phyloP scores from a whole-genome alignment of 108 stramenopile species.

The Mayamaea pseudoterrestris region DNA sequence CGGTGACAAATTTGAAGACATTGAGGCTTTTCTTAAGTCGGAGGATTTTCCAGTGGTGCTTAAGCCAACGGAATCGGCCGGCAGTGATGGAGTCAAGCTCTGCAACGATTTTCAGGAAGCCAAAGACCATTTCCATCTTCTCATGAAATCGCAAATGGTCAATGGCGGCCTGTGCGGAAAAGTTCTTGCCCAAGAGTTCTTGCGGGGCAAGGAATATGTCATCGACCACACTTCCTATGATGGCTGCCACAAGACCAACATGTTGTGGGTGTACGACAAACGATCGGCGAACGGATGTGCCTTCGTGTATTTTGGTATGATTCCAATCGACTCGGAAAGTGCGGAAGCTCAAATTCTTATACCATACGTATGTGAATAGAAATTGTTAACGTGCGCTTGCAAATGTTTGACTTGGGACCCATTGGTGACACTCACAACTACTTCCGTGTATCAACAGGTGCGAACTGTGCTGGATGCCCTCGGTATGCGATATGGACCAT shows the following conservation, averaged over 20 bases:
- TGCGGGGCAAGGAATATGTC: conserved; percentile 51
- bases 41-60: conserved; percentile 73
- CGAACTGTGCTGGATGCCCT: conserved; percentile 61
- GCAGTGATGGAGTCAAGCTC: conserved; percentile 55
- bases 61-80: conserved; percentile 90
- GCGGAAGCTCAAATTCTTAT: conserved; percentile 63
- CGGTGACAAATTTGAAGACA: conserved; percentile 50
- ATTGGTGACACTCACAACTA: too few relatives aligned
- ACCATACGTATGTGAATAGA: conserved; percentile 50
- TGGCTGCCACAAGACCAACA: conserved; percentile 71
- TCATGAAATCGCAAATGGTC: conserved; percentile 34
- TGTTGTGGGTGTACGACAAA: conserved; percentile 90
- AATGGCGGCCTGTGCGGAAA: conserved; percentile 27
- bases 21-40: conserved; percentile 54
- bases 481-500: conserved; percentile 51
- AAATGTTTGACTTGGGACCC: too few relatives aligned
- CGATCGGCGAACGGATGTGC: conserved; percentile 63
- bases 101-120: conserved; percentile 37
- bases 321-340: conserved; percentile 40
- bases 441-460: too few relatives aligned
- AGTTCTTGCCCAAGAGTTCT: conserved; percentile 42
- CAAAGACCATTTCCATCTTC: conserved; percentile 34
- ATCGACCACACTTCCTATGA: conserved; percentile 61
- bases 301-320: conserved; percentile 76
- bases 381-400: conserved; percentile 27